Evolutionary conservation across 768 basidiomycete species (phyloP).

Genomic region (Leccinum rimulosum): DNA sequence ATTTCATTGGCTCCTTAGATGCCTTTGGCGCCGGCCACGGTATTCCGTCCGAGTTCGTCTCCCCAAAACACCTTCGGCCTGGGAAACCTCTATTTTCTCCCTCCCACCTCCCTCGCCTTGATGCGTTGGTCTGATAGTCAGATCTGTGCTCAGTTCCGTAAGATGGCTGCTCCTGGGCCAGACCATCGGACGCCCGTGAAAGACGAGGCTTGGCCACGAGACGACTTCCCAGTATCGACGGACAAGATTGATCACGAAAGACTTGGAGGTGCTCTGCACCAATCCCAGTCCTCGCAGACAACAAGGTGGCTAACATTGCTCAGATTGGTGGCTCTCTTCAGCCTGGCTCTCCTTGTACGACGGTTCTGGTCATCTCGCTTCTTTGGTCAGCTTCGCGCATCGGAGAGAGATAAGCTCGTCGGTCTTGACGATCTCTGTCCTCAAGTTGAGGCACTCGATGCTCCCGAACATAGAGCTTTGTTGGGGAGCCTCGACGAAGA

Average conservation of each 20-base stretch:
- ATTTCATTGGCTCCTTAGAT: no score
- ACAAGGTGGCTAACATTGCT: background rate
- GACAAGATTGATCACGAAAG: slow-evolving; percentile 16
- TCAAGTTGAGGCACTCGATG: slow-evolving; percentile 21
- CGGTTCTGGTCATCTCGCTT: slow-evolving; percentile 4
- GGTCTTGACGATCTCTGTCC: slow-evolving; percentile 24
- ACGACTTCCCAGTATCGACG: background rate
- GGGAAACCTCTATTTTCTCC: background rate
- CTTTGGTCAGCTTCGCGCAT: background rate
- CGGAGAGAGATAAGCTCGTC: background rate
- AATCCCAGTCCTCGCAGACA: background rate
- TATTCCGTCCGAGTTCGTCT: no score
- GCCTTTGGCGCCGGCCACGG: background rate
- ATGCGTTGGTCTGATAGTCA: slow-evolving; percentile 8
- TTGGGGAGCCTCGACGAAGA: slow-evolving; percentile 24
- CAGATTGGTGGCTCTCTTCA: slow-evolving; percentile 9
- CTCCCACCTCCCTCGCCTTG: background rate
- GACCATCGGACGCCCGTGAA: background rate
- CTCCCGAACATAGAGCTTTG: slow-evolving; percentile 16
- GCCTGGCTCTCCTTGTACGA: slow-evolving; percentile 4
- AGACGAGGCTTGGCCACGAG: background rate
- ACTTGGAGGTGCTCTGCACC: background rate
- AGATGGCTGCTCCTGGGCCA: background rate
- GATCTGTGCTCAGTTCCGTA: slow-evolving; percentile 6
- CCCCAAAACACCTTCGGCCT: background rate